Base-by-base conservation (phyloP, 495 filamentous ascomycete species). In the Penicillium malachiteum region DNA sequence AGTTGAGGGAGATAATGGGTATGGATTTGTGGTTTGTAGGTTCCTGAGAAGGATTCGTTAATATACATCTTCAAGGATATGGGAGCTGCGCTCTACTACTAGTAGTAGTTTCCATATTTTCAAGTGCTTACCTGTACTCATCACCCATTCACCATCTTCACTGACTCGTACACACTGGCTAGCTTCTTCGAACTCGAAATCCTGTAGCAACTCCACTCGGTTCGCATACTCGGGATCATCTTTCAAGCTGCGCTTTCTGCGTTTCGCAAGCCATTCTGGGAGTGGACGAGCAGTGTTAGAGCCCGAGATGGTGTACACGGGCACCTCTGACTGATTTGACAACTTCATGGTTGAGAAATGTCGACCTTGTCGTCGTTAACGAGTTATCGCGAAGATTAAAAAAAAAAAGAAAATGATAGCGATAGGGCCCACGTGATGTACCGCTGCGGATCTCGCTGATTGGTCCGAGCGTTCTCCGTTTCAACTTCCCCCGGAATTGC, bases 141-240 rank as follows among this genome's bases (percentile, higher is more conserved):
- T 95, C 9, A 96, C 90, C 90, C 94, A 99, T 64, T 97, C 87
- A 35, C 93, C 92, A 82, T 99, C 95, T 54, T 97, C 94, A 67
- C 90, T 96, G 33, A 91, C 88, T 34, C 91, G 78, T 44, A 99
- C 81, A 68, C 93, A 97, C 43, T 87, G 83, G 67, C 92, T 96
- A n/a, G 95, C 92, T 71, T 99, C 95, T 65, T 97, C 94, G 58
- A 97, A 99, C 64, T 96, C 92, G 67, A 99, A 99, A 65, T 97
- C 93, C 65, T 99, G 95, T 21, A 99, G 79, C 46, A 99, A 78
- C 70, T 99, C 95, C 55, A 99, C 87, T 48, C 94, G 88, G 67
- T 91, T 96, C 51, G 91, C 86, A 73, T 89, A 97, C 60, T 96
- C 92, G 46, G 89, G 84, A 65, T 97, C 94, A 55, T 92, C 86